Conservation (phyloP, 768 basidiomycete genomes). For the Jaapia argillacea region DNA sequence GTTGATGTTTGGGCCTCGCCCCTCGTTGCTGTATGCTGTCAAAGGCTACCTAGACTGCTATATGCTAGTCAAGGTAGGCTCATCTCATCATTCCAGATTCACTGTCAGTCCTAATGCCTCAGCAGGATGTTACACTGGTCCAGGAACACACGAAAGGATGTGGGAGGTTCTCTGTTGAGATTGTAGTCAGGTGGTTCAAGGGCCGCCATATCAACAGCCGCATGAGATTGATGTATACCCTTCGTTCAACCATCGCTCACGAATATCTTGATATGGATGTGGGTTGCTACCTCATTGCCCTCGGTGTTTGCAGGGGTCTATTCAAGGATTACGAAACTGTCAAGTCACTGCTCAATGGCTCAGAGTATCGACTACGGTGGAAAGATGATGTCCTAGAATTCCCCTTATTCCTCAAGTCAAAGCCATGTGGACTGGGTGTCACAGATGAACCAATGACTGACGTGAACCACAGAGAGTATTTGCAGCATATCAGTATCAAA, state of each 20-base stretch:
- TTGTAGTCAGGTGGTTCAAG: neutral
- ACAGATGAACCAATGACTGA: neutral
- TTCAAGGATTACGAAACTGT: neutral
- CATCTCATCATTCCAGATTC: neutral
- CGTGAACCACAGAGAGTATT: neutral
- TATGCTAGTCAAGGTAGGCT: neutral
- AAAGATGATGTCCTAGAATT: neutral
- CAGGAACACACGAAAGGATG: neutral
- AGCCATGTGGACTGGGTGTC: neutral
- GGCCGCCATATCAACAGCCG: neutral
- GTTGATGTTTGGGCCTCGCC: neutral
- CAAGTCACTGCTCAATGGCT: neutral
- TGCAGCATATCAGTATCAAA: neutral
- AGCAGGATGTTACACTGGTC: neutral
- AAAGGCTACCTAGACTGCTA: neutral
- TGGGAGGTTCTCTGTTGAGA: neutral
- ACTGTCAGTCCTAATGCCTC: neutral
- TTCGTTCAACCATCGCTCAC: neutral
- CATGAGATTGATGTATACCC: neutral
- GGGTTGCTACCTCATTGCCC: neutral
- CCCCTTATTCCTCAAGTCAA: neutral
- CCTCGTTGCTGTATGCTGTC: neutral
- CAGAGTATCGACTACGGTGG: neutral
- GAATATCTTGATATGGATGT: neutral
- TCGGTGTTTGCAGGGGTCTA: neutral